Evolutionary conservation across 371 early-diverging fungal species (phyloP), one percentile per base, ranked within the genome.

Genomic region (Choanephora cucurbitarum): DNA sequence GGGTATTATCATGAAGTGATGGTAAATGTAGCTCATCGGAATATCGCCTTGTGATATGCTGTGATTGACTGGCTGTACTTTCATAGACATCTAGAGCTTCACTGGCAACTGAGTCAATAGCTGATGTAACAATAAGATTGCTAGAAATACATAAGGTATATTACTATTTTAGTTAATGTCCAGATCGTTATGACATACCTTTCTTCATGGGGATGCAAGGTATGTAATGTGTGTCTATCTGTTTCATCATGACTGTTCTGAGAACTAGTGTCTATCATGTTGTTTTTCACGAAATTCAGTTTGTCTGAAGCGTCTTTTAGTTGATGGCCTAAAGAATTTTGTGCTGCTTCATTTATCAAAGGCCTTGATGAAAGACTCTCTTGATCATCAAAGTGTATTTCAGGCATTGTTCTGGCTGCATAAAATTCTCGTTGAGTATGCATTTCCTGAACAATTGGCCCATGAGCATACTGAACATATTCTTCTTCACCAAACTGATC

Each of bases 301-400:
- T 73, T 71, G 19, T 77, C 74, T 1, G 69, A 73, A 44, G 73
- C 46, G 44, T 72, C 70, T n/a, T 67, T 67, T 37, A 77, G 39
- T 48, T 48, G 49, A 21, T 70, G 66, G 39, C 51, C 65, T 28
- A 75, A 34, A 22, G 71, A 41, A 10, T 52, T 32, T 32, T 76
- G 71, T 11, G 71, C 60, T 33, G 68, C 63, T 14, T 52, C 53
- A 3, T 58, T 50, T 10, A 34, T 49, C 28, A 34, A 43, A 33
- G 62, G 55, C n/a, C 49, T 59, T 32, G 53, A 34, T 33, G 33
- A 28, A 17, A 47, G 40, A 41, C 47, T 48, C 13, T 55, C 41
- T 10, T 55, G 22, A n/a, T 43, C 21, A 7, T 52, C 13, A 18
- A 59, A 52, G 28, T 48, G 13, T 14, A 59, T 41, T 11, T 40